Conservation (phyloP, 1,139 yeast species). For the Suhomyces taliae region DNA sequence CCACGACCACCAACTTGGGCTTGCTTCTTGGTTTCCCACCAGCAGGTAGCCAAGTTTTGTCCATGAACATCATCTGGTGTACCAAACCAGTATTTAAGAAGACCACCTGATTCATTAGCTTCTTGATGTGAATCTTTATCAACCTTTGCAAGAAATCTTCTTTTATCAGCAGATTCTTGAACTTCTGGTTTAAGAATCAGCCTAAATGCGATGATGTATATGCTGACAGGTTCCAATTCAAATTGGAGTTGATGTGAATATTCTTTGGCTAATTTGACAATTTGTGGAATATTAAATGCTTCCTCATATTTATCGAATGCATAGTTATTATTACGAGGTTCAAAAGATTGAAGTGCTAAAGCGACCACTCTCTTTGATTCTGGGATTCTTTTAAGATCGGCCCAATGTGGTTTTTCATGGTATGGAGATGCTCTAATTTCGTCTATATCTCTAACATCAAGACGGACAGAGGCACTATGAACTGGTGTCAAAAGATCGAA, state of each 20-base stretch:
- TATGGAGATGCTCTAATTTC: constrained; percentile 30
- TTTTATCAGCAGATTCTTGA: constrained; percentile 21
- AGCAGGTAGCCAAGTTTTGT: constrained; percentile 35
- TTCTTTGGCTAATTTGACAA: constrained; percentile 17
- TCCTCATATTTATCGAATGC: constrained; percentile 23
- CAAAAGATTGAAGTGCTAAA: constrained; percentile 28
- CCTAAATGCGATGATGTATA: constrained; percentile 32
- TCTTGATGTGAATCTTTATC: constrained; percentile 31
- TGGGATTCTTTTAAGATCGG: constrained; percentile 20
- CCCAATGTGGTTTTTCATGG: constrained; percentile 22
- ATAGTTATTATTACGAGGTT: constrained; percentile 15
- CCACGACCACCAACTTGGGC: constrained; percentile 33
- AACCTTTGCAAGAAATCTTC: constrained; percentile 22
- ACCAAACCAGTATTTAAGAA: constrained; percentile 36
- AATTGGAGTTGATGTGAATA: constrained; percentile 15
- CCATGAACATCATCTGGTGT: constrained; percentile 28
- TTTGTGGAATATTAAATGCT: constrained; percentile 24
- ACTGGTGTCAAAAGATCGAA: constrained; percentile 14
- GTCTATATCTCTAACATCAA: constrained; percentile 10
- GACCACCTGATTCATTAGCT: constrained; percentile 32
- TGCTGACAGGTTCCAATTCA: constrained; percentile 17
- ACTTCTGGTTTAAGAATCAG: constrained; percentile 26
- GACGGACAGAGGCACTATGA: constrained; percentile 9
- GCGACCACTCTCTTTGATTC: constrained; percentile 23
- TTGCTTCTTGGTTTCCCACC: constrained; percentile 28